Evolutionary conservation across 257 asterid species (phyloP).

Genomic region (Cinchona pubescens): DNA sequence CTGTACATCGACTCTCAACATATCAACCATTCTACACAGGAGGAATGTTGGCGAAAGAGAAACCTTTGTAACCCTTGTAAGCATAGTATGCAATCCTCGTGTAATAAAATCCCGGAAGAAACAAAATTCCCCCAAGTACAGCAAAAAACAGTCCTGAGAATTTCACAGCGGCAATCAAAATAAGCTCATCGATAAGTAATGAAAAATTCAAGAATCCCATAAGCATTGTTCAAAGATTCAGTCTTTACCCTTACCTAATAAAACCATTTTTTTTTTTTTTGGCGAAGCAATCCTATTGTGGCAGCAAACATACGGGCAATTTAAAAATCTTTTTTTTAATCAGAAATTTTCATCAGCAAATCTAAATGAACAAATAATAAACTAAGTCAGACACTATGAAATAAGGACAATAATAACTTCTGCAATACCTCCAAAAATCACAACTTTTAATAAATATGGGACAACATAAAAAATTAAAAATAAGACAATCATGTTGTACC

Average conservation of each 20-base stretch:
- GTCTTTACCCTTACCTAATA: background rate
- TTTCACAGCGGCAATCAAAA: slow-evolving; percentile 9
- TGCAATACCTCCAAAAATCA: background rate
- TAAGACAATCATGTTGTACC: background rate
- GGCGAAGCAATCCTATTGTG: too few relatives aligned
- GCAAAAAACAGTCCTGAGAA: slow-evolving; percentile 82
- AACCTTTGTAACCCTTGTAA: slow-evolving; percentile 93
- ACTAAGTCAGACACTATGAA: background rate
- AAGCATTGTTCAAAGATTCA: background rate
- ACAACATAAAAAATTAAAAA: background rate
- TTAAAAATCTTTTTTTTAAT: too few relatives aligned
- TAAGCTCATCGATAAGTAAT: background rate
- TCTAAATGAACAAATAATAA: background rate
- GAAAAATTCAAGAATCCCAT: background rate
- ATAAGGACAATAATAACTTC: background rate
- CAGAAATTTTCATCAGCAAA: background rate
- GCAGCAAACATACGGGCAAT: background rate
- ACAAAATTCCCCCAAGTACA: slow-evolving; percentile 71
- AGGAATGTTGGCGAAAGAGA: slow-evolving; percentile 90
- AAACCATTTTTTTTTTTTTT: too few relatives aligned
- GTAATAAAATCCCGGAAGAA: slow-evolving; percentile 92
- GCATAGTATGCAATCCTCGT: slow-evolving; percentile 94
- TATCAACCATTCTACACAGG: slow-evolving; percentile 47
- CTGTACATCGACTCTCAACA: slow-evolving; percentile 48
- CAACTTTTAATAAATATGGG: background rate